phyloP scores from a whole-genome alignment of 192 early-diverging fungal species.

The Entomortierella beljakovae region DNA sequence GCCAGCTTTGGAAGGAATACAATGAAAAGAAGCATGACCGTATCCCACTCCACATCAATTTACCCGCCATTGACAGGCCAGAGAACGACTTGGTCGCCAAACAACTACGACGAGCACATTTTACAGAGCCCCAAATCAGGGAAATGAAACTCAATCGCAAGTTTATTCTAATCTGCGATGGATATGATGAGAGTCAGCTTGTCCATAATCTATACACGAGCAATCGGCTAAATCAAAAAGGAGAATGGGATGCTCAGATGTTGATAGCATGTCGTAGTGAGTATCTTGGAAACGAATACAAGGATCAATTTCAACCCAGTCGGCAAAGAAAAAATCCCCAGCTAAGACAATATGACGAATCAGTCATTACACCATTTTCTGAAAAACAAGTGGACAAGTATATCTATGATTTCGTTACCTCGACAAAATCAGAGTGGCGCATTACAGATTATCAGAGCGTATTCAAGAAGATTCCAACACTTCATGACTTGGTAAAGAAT shows the following conservation, averaged over 20 bases:
- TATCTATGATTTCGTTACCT: not conserved
- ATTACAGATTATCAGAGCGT: not conserved
- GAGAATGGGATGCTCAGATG: not conserved
- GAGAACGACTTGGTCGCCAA: slow-evolving; percentile 3
- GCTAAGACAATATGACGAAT: not conserved
- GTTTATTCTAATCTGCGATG: not conserved
- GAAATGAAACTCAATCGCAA: slow-evolving; percentile 1
- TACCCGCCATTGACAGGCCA: slow-evolving; percentile 5
- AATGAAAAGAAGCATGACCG: not conserved
- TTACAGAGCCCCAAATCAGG: slow-evolving; percentile 12
- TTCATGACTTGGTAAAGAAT: not conserved
- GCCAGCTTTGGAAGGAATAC: slow-evolving; percentile 1
- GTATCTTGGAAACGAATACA: not conserved
- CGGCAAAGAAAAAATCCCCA: not conserved
- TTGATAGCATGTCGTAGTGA: slow-evolving; percentile 1
- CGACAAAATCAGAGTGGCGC: not conserved
- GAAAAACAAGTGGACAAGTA: not conserved
- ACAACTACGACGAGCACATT: not conserved
- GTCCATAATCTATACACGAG: slow-evolving; percentile 3
- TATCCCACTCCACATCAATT: slow-evolving; percentile 4
- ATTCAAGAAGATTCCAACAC: not conserved
- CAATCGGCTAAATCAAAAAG: slow-evolving; percentile 4
- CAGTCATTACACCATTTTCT: not conserved
- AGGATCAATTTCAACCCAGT: not conserved
- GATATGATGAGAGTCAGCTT: slow-evolving; percentile 1